Conservation (phyloP, 2,329 filamentous ascomycete species). For the Lachnellula suecica region DNA sequence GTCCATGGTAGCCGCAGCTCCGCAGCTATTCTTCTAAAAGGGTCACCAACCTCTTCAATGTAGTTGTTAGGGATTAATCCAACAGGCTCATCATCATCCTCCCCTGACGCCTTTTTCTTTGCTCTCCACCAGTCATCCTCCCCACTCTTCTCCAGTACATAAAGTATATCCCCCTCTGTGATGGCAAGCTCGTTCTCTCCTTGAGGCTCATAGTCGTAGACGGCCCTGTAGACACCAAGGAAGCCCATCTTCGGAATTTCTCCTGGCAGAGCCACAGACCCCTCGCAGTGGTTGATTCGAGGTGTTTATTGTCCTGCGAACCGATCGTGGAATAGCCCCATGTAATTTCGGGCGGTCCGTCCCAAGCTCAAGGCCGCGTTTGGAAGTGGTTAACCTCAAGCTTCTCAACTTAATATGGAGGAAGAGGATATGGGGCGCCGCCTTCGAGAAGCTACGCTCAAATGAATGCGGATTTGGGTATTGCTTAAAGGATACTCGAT, state of each 20-base stretch:
- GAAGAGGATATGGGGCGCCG: background rate
- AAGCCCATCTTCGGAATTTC: conserved; percentile 69
- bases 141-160: conserved; percentile 70
- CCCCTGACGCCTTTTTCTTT: conserved; percentile 40
- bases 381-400: conserved; percentile 1
- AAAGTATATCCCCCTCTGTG: conserved; percentile 82
- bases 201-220: conserved; percentile 92
- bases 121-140: conserved; percentile 80
- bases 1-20: conserved; percentile 1
- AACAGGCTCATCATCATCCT: conserved; percentile 36
- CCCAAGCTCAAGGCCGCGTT: conserved; percentile 24
- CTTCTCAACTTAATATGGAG: conserved; percentile 1
- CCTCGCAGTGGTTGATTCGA: conserved; percentile 18
- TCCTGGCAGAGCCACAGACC: conserved; percentile 12
- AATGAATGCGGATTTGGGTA: background rate
- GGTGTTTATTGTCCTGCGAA: conserved; percentile 25
- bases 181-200: conserved; percentile 83
- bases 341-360: conserved; percentile 24
- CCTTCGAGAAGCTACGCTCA: background rate
- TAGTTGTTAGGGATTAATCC: conserved; percentile 84
- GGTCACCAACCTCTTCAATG: conserved; percentile 76
- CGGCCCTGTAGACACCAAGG: conserved; percentile 82
- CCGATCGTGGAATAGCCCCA: conserved; percentile 21
- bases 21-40: background rate
- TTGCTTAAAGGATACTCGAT: background rate